A percentile compares a stretch with the other conserved stretches of the same genome.
Evolutionary conservation across 768 basidiomycete species (phyloP).

Genomic region (Pleurotus ostreatus): DNA sequence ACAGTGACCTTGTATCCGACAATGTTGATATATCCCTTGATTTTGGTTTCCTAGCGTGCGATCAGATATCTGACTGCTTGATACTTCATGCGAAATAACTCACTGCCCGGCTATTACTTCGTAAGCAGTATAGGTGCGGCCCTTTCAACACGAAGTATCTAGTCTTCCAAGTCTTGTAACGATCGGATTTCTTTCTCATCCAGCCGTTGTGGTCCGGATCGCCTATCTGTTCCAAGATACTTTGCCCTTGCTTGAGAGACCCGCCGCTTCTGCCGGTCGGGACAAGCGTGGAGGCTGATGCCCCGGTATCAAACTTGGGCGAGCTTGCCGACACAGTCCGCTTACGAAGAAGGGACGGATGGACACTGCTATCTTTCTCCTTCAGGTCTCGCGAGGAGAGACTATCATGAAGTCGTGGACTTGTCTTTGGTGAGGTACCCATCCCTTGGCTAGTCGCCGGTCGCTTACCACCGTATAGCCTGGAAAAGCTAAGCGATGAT

Average conservation of each 20-base stretch:
- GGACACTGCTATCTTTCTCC: constrained; percentile 23
- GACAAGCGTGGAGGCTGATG: constrained; percentile 9
- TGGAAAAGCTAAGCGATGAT: constrained; percentile 44
- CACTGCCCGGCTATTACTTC: constrained; percentile 62
- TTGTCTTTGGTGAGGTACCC: constrained; percentile 8
- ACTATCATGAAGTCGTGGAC: constrained; percentile 8
- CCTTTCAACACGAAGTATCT: constrained; percentile 94
- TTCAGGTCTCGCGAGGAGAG: constrained; percentile 1
- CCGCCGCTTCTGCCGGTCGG: constrained; percentile 18
- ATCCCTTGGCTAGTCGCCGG: background rate
- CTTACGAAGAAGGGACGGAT: constrained; percentile 48
- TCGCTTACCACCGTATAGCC: constrained; percentile 35
- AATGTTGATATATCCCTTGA: constrained; percentile 95
- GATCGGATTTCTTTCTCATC: constrained; percentile 94
- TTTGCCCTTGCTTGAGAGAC: constrained; percentile 55
- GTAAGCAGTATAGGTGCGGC: constrained; percentile 82
- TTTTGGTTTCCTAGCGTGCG: constrained; percentile 73
- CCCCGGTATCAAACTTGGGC: constrained; percentile 14
- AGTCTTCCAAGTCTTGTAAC: constrained; percentile 89
- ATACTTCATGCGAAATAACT: constrained; percentile 15
- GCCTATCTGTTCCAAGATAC: constrained; percentile 88
- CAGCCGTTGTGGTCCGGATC: constrained; percentile 86
- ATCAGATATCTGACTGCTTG: too few species aligned
- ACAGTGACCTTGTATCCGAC: constrained; percentile 89
- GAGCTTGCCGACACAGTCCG: constrained; percentile 36